Conservation (phyloP, 2,329 filamentous ascomycete genomes). For the Metarhizium brunneum region DNA sequence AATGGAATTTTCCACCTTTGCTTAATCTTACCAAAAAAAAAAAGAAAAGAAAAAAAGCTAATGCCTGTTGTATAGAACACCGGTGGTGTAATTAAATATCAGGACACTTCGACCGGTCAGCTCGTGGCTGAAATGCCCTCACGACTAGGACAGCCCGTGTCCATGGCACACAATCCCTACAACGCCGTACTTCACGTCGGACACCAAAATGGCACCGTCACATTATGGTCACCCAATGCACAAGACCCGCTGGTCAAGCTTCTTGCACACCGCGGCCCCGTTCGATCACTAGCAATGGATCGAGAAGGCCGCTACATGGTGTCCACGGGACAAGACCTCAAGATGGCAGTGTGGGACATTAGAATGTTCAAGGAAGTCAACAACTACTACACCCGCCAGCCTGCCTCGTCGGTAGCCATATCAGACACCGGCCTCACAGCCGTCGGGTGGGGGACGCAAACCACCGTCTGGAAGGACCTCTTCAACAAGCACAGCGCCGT, state of each 20-base stretch:
- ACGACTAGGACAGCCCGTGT: constrained; percentile 71
- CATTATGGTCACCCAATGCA: constrained; percentile 90
- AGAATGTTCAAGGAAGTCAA: constrained; percentile 90
- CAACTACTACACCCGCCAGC: constrained; percentile 75
- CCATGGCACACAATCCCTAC: constrained; percentile 79
- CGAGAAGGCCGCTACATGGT: constrained; percentile 94
- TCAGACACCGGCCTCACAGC: constrained; percentile 83
- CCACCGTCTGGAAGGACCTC: constrained; percentile 83
- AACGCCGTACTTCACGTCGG: constrained; percentile 90
- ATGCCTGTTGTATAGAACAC: constrained; percentile 43
- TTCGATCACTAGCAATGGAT: constrained; percentile 77
- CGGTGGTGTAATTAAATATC: constrained; percentile 82
- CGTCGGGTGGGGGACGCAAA: constrained; percentile 82
- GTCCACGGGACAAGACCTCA: constrained; percentile 77
- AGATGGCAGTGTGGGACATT: constrained; percentile 94
- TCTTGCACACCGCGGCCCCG: constrained; percentile 79
- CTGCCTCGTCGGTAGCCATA: constrained; percentile 75
- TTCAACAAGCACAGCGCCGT: constrained; percentile 64
- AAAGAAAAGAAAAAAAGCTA: not conserved
- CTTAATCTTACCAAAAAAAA: not conserved
- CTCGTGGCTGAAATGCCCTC: constrained; percentile 80
- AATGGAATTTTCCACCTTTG: not conserved
- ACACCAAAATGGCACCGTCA: constrained; percentile 91
- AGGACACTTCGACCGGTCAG: constrained; percentile 88
- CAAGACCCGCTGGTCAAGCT: constrained; percentile 83